Evolutionary conservation across 108 stramenopile genomes (phyloP), one percentile per base, ranked within the genome.

Genomic region (Phaeodactylum tricornutum): DNA sequence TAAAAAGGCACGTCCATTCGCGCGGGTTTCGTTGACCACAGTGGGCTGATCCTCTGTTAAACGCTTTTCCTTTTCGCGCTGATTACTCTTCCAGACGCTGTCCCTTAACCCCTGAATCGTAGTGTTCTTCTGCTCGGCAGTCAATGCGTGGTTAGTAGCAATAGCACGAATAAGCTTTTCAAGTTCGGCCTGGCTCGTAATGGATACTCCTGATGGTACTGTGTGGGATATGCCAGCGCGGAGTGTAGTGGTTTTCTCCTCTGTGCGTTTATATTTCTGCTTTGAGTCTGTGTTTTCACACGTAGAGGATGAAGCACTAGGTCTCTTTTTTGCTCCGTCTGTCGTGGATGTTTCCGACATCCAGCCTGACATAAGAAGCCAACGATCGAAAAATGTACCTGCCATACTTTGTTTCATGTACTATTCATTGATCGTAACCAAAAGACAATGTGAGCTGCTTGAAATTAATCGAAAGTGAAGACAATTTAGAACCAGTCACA

Each of bases 321-420:
- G n/a, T n/a, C n/a, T n/a, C n/a, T n/a, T n/a, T n/a, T n/a, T n/a
- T n/a, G n/a, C n/a, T n/a, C n/a, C n/a, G n/a, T n/a, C n/a, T n/a
- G n/a, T n/a, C n/a, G n/a, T n/a, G n/a, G n/a, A n/a, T 14, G 39
- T 41, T 2, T 53, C 42, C 19, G 57, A 47, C 50, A 74, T 72
- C 85, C 85, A 84, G 14, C 84, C 91, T 25, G 71, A 67, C 84
- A 80, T 85, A 40, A 61, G 59, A 32, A 93, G 57, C 92, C 92
- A 93, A 16, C 74, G 68, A 27, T 93, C 92, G 54, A 93, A 93
- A 49, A 89, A 93, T 0, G 92, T 93, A 2, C 85, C 85, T 24
- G 69, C 72, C 92, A 89, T 89, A 33, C 85, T 83, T 47, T 85
- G 80, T 49, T 87, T 89, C 87, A 93, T 85, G 62, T 87, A 83